Evolutionary conservation across 306 rosid genomes (phyloP).

Genomic region (Casuarina glauca): DNA sequence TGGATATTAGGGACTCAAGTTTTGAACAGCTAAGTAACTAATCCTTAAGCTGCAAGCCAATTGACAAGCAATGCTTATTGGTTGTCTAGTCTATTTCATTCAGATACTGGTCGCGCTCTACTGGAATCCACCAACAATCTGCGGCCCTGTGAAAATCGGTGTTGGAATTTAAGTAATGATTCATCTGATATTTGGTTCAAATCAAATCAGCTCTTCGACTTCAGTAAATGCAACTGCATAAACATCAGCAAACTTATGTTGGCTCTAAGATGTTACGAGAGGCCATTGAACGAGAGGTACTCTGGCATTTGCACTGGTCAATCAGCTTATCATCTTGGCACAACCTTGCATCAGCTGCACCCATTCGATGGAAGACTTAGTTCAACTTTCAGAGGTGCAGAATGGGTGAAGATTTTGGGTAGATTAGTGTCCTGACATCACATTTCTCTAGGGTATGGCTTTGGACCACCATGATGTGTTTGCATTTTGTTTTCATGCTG

Average conservation of each 20-base stretch:
- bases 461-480: slow-evolving; percentile 9
- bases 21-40: too few relatives aligned
- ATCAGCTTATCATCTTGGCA: background rate
- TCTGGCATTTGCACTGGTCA: background rate
- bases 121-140: too few relatives aligned
- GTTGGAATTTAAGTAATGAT: too few relatives aligned
- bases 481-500: background rate
- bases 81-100: too few relatives aligned
- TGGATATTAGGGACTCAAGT: too few relatives aligned
- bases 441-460: background rate
- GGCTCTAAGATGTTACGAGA: background rate
- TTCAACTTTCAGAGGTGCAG: background rate
- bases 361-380: background rate
- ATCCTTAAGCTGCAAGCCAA: too few relatives aligned
- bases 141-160: too few relatives aligned
- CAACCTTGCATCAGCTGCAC: too few relatives aligned
- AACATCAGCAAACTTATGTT: background rate
- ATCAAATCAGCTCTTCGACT: too few relatives aligned
- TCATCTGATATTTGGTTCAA: too few relatives aligned
- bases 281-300: background rate
- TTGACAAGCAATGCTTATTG: too few relatives aligned
- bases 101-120: too few relatives aligned
- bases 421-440: background rate
- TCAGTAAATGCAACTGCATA: background rate
- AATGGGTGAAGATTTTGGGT: background rate